phyloP scores from a whole-genome alignment of 768 basidiomycete genomes.

The Pulveroboletus frians region DNA sequence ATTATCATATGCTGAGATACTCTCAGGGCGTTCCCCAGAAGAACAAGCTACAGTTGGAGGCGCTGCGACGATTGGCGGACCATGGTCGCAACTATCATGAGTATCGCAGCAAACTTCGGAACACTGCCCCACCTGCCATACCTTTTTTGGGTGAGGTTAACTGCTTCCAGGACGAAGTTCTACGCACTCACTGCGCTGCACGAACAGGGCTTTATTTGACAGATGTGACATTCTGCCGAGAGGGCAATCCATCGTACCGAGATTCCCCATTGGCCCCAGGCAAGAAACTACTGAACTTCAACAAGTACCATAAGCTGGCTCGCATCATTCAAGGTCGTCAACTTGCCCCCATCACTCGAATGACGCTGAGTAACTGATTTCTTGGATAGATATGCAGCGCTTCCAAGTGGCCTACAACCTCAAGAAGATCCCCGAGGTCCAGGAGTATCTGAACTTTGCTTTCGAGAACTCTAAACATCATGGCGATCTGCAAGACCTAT shows the following conservation, averaged over 20 bases:
- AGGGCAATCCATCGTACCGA: constrained; percentile 86
- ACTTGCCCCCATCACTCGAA: neutral
- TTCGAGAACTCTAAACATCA: constrained; percentile 73
- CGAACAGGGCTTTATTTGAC: constrained; percentile 74
- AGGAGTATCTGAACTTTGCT: constrained; percentile 66
- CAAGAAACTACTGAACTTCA: constrained; percentile 89
- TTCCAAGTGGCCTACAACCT: constrained; percentile 86
- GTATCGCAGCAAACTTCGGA: constrained; percentile 83
- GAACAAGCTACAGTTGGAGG: constrained; percentile 72
- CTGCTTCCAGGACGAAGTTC: neutral
- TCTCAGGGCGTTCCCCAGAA: constrained; percentile 78
- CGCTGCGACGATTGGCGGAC: constrained; percentile 81
- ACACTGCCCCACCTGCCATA: constrained; percentile 86
- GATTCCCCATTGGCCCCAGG: constrained; percentile 69
- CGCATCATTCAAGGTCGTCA: constrained; percentile 71
- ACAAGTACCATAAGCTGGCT: constrained; percentile 90
- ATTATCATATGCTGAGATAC: constrained; percentile 5
- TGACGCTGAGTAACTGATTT: constrained; percentile 1
- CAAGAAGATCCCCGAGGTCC: constrained; percentile 85
- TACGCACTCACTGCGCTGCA: constrained; percentile 10
- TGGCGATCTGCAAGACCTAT: constrained; percentile 81
- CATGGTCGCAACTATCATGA: constrained; percentile 87
- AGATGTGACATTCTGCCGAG: constrained; percentile 91
- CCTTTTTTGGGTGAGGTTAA: constrained; percentile 78
- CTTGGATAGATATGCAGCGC: constrained; percentile 73